phyloP scores from a whole-genome alignment of 1,284 basidiomycete species.

The Rhizoctonia solani region DNA sequence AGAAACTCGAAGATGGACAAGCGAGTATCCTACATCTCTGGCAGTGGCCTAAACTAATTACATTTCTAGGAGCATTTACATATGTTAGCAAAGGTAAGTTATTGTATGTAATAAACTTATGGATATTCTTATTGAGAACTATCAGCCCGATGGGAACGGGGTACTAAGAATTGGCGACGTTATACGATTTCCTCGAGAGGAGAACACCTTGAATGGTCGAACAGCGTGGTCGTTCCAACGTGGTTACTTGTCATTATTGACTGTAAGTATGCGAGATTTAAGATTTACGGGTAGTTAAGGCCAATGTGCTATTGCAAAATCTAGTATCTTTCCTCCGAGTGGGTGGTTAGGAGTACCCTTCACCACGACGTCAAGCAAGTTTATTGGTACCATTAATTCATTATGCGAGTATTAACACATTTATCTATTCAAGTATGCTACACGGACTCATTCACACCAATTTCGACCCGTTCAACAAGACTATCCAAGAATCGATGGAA shows the following conservation, averaged over 20 bases:
- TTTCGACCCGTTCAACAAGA: constrained; percentile 50
- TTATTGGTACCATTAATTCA: not conserved
- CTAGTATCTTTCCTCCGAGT: constrained; percentile 65
- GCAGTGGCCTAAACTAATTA: not conserved
- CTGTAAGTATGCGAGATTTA: constrained; percentile 49
- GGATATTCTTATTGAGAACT: too few relatives aligned
- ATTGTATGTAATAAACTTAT: too few relatives aligned
- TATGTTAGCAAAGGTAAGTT: not conserved
- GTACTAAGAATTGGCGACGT: constrained; percentile 56
- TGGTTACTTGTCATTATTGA: constrained; percentile 59
- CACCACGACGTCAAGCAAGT: constrained; percentile 60
- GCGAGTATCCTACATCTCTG: not conserved
- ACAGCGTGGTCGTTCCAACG: constrained; percentile 60
- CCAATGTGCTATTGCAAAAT: not conserved
- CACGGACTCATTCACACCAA: constrained; percentile 59
- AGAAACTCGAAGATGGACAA: constrained; percentile 13
- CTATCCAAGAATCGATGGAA: constrained; percentile 53
- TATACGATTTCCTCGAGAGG: constrained; percentile 47
- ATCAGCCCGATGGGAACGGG: constrained; percentile 63
- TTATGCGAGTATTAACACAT: too few relatives aligned
- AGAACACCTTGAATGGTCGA: constrained; percentile 32
- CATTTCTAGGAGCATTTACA: not conserved
- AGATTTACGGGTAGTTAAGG: not conserved
- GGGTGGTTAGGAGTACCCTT: constrained; percentile 63
- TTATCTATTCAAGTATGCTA: constrained; percentile 50